phyloP scores from a whole-genome alignment of 2,329 filamentous ascomycete genomes.

The Lojkania enalia region DNA sequence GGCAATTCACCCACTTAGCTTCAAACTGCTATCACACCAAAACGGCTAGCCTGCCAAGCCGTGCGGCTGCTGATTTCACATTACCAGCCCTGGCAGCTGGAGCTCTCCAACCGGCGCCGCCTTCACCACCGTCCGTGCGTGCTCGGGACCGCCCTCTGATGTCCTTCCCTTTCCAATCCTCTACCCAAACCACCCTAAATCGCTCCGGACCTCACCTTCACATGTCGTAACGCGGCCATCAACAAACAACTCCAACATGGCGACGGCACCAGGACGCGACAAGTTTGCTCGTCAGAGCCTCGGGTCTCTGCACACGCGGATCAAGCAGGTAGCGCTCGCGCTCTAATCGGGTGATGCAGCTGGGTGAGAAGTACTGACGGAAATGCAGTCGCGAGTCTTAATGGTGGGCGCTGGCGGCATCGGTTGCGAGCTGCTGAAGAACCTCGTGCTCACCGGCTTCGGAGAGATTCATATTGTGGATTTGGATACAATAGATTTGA shows the following conservation, averaged over 20 bases:
- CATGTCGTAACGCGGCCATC: conserved; percentile 14
- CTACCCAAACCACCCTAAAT: conserved; percentile 8
- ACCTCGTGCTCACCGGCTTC: conserved; percentile 88
- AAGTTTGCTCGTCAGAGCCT: conserved; percentile 64
- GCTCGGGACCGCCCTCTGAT: conserved; percentile 2
- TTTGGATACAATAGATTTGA: conserved; percentile 96
- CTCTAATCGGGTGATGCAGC: conserved; percentile 10
- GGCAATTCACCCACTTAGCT: too few relatives aligned
- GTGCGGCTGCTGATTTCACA: conserved; percentile 32
- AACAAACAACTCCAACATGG: conserved; percentile 14
- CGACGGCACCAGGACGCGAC: conserved; percentile 56
- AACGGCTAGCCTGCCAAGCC: conserved; percentile 23
- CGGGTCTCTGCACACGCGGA: conserved; percentile 60
- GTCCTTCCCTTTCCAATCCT: conserved; percentile 9
- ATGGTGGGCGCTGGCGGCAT: conserved; percentile 97
- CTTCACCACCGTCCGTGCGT: conserved; percentile 4
- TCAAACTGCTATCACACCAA: background rate
- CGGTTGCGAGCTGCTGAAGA: conserved; percentile 96
- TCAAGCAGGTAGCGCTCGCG: conserved; percentile 65
- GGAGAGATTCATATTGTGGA: conserved; percentile 94
- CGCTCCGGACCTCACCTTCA: conserved; percentile 10
- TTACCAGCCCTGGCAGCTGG: background rate
- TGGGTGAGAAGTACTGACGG: conserved; percentile 27
- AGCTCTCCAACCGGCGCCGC: background rate
- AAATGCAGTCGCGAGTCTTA: conserved; percentile 74